Base-by-base conservation (phyloP, 202 grass and related monocot genomes). In the Elaeis oleifera region DNA sequence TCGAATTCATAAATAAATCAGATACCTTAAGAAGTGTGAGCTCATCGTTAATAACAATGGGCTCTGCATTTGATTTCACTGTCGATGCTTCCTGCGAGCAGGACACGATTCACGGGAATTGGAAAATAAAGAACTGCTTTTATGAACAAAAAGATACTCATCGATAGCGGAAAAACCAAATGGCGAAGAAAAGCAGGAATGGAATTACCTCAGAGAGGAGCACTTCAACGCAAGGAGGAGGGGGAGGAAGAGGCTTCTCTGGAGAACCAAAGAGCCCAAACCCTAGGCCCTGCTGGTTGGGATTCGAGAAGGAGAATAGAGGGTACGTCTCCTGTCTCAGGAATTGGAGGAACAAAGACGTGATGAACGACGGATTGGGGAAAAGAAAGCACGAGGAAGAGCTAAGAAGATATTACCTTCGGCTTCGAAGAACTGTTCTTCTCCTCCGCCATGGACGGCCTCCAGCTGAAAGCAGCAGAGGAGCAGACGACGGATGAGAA, bases 11-110 rank as follows among this genome's bases (percentile, higher is more conserved):
- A 68, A 58, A 70, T 54, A 77, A 29, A 50, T 18, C 58, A 15
- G 49, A n/a, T 63, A 95, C 90, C 90, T 90, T 96, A 64, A 78
- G 88, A 71, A 96, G 86, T 3, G 88, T 77, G 20, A 92, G 23
- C 17, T 65, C 71, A 7, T 82, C 77, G 53, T 83, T 74, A 3
- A 97, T 63, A 21, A 82, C 64, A 18, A 92, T 71, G 0, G 85
- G 67, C 11, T 97, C 94, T 65, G 77, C 61, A 9, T 23, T 70
- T 14, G 54, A 53, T 23, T 53, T 5, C 8, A 31, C 19, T 1
- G 57, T 60, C 3, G 66, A 28, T 14, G 78, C 76, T 65, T 82
- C 81, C 89, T 95, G 65, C 9, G 31, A 85, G 1, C 9, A 0
- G 19, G 58, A 61, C 5, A 51, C 44, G 9, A 21, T 19, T 5